Evolutionary conservation across 352 stramenopile genomes (phyloP).

Genomic region (Pythium pyrilobum): DNA sequence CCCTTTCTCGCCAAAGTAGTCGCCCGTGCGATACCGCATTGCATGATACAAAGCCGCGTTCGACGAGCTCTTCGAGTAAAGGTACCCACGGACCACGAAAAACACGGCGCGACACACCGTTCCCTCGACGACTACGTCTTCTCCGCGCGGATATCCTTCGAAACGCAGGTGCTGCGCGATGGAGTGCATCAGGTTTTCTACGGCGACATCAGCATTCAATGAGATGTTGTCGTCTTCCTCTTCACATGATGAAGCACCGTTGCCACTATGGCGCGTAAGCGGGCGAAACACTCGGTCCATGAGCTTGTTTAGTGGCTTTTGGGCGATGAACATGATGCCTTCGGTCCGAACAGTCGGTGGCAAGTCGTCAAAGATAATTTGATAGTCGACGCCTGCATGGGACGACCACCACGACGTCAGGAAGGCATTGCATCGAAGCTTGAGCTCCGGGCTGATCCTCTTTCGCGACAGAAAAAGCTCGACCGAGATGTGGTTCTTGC

Average conservation of each 20-base stretch:
- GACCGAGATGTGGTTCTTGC: constrained; percentile 64
- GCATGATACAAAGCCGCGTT: constrained; percentile 46
- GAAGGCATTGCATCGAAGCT: constrained; percentile 15
- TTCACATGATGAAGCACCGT: neutral
- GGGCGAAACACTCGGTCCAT: constrained; percentile 37
- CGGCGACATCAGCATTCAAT: constrained; percentile 5
- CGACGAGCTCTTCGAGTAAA: constrained; percentile 44
- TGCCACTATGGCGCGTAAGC: constrained; percentile 8
- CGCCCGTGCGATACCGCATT: constrained; percentile 33
- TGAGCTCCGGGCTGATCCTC: constrained; percentile 16
- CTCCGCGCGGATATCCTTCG: constrained; percentile 52
- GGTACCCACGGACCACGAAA: constrained; percentile 56
- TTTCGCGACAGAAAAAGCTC: constrained; percentile 32
- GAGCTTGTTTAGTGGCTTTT: constrained; percentile 41
- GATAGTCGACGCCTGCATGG: constrained; percentile 16
- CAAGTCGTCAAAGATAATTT: constrained; percentile 17
- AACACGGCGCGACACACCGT: constrained; percentile 59
- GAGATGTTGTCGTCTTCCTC: constrained; percentile 9
- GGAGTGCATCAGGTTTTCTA: constrained; percentile 25
- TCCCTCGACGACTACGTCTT: constrained; percentile 54
- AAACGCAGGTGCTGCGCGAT: constrained; percentile 55
- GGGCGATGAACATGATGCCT: constrained; percentile 33
- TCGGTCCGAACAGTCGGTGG: constrained; percentile 42
- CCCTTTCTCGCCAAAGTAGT: constrained; percentile 51
- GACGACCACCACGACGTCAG: constrained; percentile 24